phyloP scores from a whole-genome alignment of 306 rosid genomes.

The Acacia melanoxylon region DNA sequence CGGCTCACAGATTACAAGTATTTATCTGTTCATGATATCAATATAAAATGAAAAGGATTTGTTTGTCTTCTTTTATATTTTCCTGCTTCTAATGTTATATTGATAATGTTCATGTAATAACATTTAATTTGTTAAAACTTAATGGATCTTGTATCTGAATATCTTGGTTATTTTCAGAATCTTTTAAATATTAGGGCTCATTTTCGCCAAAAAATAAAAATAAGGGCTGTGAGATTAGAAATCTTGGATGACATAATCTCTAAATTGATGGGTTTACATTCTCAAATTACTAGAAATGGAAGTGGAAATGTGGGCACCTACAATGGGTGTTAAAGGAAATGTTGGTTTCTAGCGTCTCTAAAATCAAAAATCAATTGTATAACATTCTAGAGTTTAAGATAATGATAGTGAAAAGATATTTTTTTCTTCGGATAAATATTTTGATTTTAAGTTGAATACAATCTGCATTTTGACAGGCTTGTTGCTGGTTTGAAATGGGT shows the following conservation, averaged over 20 bases:
- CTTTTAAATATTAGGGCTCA: background rate
- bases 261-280: slow-evolving; percentile 28
- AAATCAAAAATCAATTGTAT: slow-evolving; percentile 25
- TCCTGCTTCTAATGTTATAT: background rate
- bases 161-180: slow-evolving; percentile 22
- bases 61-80: slow-evolving; percentile 2
- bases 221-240: background rate
- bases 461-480: slow-evolving; percentile 47
- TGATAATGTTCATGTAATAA: background rate
- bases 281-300: slow-evolving; percentile 11
- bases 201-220: background rate
- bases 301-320: background rate
- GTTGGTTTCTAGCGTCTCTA: slow-evolving; percentile 8
- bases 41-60: background rate
- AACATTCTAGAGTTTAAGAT: slow-evolving; percentile 12
- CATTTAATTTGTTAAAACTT: slow-evolving; percentile 8
- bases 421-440: slow-evolving; percentile 1
- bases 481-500: slow-evolving; percentile 96
- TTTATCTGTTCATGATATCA: slow-evolving; percentile 13
- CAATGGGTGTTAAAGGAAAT: slow-evolving; percentile 7
- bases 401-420: slow-evolving; percentile 5
- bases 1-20: slow-evolving; percentile 28
- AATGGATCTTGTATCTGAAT: slow-evolving; percentile 3
- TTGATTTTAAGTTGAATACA: slow-evolving; percentile 28
- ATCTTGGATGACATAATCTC: slow-evolving; percentile 11